These are phyloP conservation scores for Auricularia sp. DNA, from an alignment of 768 basidiomycete species.

Conservation along the genomic window DNA sequence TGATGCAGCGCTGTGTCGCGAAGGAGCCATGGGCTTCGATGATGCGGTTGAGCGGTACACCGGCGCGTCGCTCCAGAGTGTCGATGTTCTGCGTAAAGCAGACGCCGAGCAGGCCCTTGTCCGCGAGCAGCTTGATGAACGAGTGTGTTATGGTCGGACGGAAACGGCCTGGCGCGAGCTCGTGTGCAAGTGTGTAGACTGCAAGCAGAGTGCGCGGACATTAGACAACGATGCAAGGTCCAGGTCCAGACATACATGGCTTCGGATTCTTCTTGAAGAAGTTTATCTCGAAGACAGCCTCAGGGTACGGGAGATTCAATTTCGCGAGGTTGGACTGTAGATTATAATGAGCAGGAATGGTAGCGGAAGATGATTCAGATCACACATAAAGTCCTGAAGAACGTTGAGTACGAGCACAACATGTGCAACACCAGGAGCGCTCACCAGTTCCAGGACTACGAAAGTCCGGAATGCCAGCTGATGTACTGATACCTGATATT, in stretches of 20 bases:
- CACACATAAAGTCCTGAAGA: constrained; percentile 42
- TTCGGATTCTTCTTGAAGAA: constrained; percentile 75
- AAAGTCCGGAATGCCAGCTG: constrained; percentile 85
- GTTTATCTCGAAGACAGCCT: constrained; percentile 88
- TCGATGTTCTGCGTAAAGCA: constrained; percentile 93
- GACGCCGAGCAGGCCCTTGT: constrained; percentile 55
- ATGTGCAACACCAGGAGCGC: constrained; percentile 12
- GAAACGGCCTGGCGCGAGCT: constrained; percentile 84
- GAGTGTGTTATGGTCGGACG: constrained; percentile 85
- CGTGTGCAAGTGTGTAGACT: constrained; percentile 88
- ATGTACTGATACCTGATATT: constrained; percentile 55
- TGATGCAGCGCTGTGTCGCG: constrained; percentile 73
- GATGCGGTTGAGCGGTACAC: constrained; percentile 61
- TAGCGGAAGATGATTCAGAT: neutral
- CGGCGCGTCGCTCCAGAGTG: constrained; percentile 78
- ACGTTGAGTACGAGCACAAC: neutral
- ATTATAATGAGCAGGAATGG: constrained; percentile 1
- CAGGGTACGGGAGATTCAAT: constrained; percentile 78
- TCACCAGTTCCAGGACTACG: constrained; percentile 73
- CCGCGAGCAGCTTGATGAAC: constrained; percentile 73
- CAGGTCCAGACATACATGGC: constrained; percentile 45
- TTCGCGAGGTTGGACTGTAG: constrained; percentile 63
- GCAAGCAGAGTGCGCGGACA: neutral
- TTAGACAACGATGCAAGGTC: neutral
- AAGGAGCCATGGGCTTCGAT: constrained; percentile 97